These are phyloP conservation scores for Staphylotrichum tortipilum DNA, from an alignment of 495 filamentous ascomycete species.

Conservation along the genomic window DNA sequence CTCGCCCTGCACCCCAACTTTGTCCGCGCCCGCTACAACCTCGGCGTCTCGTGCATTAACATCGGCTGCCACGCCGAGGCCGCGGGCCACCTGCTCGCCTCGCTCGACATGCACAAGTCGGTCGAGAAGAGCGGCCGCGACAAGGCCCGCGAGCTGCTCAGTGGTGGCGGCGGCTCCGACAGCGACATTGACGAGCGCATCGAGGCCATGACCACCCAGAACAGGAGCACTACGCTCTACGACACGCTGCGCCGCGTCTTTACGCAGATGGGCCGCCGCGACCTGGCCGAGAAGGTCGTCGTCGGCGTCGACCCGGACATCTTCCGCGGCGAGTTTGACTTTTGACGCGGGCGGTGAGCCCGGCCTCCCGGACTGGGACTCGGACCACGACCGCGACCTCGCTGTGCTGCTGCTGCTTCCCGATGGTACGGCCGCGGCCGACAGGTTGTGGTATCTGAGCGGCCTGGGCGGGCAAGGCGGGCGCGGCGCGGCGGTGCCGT, in stretches of 20 bases:
- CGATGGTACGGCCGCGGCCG: background rate
- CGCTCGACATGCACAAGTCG: conserved; percentile 92
- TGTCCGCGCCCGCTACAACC: conserved; percentile 91
- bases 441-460: conserved; percentile 10
- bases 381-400: too few species aligned
- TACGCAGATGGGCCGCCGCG: conserved; percentile 81
- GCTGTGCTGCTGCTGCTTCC: too few species aligned
- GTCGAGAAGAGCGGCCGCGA: conserved; percentile 79
- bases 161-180: conserved; percentile 45
- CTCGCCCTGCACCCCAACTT: conserved; percentile 87
- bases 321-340: conserved; percentile 61
- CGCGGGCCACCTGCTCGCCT: conserved; percentile 87
- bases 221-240: conserved; percentile 91
- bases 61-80: conserved; percentile 91
- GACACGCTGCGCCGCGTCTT: conserved; percentile 91
- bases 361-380: too few species aligned
- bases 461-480: conserved; percentile 1
- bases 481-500: too few species aligned
- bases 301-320: conserved; percentile 83
- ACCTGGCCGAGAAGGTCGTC: conserved; percentile 78
- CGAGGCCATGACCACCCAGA: conserved; percentile 77
- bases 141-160: conserved; percentile 73
- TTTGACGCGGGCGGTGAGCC: conserved; percentile 31
- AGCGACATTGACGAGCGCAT: conserved; percentile 51
- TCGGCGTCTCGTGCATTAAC: conserved; percentile 94